Evolutionary conservation across 805 yeast genomes (phyloP).

Genomic region (Maudiozyma serrabonitensis): DNA sequence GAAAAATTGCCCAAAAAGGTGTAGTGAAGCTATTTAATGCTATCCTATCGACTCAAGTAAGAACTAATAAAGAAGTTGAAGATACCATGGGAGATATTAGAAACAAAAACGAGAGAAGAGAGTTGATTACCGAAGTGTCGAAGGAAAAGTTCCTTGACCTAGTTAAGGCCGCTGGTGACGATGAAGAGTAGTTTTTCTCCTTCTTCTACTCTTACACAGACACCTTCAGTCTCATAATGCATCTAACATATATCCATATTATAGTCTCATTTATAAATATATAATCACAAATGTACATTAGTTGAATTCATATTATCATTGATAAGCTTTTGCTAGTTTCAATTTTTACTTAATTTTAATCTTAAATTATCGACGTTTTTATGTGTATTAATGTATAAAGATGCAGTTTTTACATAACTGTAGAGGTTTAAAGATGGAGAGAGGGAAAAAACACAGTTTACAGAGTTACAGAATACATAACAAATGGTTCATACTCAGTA

Average conservation of each 20-base stretch:
- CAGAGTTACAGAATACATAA: conserved; percentile 46
- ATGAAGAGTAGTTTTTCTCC: conserved; percentile 6
- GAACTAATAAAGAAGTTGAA: conserved; percentile 42
- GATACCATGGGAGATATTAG: conserved; percentile 35
- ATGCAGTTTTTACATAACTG: not conserved
- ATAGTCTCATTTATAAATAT: not conserved
- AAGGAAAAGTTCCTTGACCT: conserved; percentile 85
- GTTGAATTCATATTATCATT: not conserved
- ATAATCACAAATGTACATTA: not conserved
- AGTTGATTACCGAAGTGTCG: conserved; percentile 65
- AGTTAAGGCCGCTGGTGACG: conserved; percentile 67
- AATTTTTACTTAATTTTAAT: not conserved
- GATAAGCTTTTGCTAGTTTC: not conserved
- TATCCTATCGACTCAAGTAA: conserved; percentile 65
- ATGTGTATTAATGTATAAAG: not conserved
- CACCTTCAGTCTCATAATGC: not conserved
- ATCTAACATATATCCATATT: not conserved
- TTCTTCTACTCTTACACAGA: not conserved
- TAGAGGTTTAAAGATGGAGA: too few relatives aligned
- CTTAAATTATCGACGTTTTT: not conserved
- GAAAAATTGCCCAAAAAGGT: conserved; percentile 81
- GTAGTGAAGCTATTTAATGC: conserved; percentile 81
- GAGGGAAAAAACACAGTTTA: not conserved
- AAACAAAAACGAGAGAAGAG: conserved; percentile 40
- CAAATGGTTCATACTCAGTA: conserved; percentile 94